Percentiles rank a stretch among this genome's conserved stretches.
These are phyloP conservation scores for Leccinum broughii DNA, from an alignment of 768 basidiomycete genomes.

Conservation along the genomic window DNA sequence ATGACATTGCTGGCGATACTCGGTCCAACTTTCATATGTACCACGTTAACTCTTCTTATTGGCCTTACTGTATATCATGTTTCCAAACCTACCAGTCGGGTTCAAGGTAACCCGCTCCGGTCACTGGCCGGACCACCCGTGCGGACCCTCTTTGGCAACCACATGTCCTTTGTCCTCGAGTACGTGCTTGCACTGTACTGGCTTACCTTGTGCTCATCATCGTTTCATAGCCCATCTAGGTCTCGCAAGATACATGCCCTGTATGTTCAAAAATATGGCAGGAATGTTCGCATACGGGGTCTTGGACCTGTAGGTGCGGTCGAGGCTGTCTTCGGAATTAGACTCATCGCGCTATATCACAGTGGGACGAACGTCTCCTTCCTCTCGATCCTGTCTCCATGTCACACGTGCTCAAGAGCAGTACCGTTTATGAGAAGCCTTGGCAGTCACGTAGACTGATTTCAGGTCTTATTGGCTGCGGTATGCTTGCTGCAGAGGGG, in stretches of 20 bases:
- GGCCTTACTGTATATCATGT: constrained; percentile 29
- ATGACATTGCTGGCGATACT: constrained; percentile 4
- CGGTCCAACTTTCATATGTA: constrained; percentile 10
- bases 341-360: constrained; percentile 11
- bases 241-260: constrained; percentile 56
- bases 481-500: constrained; percentile 80
- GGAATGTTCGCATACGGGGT: constrained; percentile 69
- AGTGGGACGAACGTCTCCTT: constrained; percentile 81
- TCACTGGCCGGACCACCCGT: constrained; percentile 62
- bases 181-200: constrained; percentile 32
- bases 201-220: not conserved
- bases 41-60: constrained; percentile 10
- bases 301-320: constrained; percentile 59
- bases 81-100: constrained; percentile 19
- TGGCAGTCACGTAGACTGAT: constrained; percentile 76
- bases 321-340: not conserved
- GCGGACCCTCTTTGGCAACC: constrained; percentile 48
- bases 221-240: constrained; percentile 45
- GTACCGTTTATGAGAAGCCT: constrained; percentile 79
- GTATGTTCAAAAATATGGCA: constrained; percentile 61
- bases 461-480: constrained; percentile 76
- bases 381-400: constrained; percentile 80
- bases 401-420: constrained; percentile 70
- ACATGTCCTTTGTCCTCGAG: constrained; percentile 60
- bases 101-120: constrained; percentile 44